A percentile compares a stretch with the other conserved stretches of the same genome.
Evolutionary conservation across 306 rosid species (phyloP).

Genomic region (Chamaecrista fasciculata): DNA sequence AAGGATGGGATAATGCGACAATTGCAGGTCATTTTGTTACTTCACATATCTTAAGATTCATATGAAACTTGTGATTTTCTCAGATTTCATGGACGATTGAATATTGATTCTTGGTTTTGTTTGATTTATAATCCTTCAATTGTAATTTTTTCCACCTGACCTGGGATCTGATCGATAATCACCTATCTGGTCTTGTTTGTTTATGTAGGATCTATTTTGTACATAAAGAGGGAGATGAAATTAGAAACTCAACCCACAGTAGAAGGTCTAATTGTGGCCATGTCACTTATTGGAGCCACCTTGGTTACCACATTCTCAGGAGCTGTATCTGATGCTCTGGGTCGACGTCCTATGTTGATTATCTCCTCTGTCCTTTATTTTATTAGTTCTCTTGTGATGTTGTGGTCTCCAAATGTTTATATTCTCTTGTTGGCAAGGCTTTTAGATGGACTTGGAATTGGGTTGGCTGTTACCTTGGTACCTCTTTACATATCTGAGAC

Average conservation of each 20-base stretch:
- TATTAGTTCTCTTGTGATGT: constrained; percentile 78
- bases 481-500: constrained; percentile 95
- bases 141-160: not conserved
- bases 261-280: constrained; percentile 93
- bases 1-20: constrained; percentile 96
- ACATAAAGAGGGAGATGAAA: constrained; percentile 75
- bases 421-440: constrained; percentile 81
- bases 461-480: constrained; percentile 79
- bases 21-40: constrained; percentile 55
- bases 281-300: constrained; percentile 93
- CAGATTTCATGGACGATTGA: too few relatives aligned
- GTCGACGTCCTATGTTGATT: constrained; percentile 87
- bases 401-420: constrained; percentile 96
- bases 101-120: not conserved
- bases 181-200: not conserved
- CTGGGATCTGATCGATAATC: not conserved
- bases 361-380: constrained; percentile 77
- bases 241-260: constrained; percentile 73
- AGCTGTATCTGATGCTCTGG: constrained; percentile 70
- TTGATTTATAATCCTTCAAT: not conserved
- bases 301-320: constrained; percentile 84
- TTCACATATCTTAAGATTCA: not conserved
- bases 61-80: not conserved
- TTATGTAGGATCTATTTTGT: constrained; percentile 74
- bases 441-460: constrained; percentile 87